phyloP scores from a whole-genome alignment of 176 grass and related monocot genomes.

The Avena sativa region DNA sequence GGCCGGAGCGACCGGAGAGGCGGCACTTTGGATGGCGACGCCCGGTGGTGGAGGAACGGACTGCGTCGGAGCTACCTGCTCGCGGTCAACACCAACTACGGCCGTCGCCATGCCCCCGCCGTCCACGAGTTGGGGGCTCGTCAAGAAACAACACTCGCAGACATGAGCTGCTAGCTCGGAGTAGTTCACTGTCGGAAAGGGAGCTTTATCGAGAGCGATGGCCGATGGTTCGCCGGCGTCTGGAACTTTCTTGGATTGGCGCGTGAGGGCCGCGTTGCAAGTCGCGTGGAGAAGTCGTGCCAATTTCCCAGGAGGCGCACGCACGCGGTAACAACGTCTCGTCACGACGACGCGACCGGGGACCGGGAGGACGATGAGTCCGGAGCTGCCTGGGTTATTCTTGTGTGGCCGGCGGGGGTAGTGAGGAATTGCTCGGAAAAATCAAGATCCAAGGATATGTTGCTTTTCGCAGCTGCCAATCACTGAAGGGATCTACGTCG shows the following conservation, averaged over 20 bases:
- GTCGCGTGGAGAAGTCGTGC: neutral
- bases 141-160: neutral
- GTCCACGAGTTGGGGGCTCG: neutral
- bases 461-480: neutral
- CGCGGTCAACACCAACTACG: neutral
- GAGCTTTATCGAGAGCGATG: neutral
- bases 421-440: neutral
- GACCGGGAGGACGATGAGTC: neutral
- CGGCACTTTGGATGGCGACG: neutral
- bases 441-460: neutral
- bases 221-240: neutral
- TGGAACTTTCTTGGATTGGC: neutral
- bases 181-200: neutral
- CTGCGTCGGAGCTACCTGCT: neutral
- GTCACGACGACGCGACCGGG: constrained; percentile 2
- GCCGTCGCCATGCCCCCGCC: neutral
- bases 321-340: neutral
- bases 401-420: neutral
- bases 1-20: neutral
- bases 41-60: neutral
- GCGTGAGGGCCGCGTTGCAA: neutral
- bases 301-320: neutral
- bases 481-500: neutral
- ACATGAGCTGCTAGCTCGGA: neutral
- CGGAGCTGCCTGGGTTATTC: neutral